Base-by-base conservation (phyloP, 805 yeast genomes). In the Candida lessepsii region DNA sequence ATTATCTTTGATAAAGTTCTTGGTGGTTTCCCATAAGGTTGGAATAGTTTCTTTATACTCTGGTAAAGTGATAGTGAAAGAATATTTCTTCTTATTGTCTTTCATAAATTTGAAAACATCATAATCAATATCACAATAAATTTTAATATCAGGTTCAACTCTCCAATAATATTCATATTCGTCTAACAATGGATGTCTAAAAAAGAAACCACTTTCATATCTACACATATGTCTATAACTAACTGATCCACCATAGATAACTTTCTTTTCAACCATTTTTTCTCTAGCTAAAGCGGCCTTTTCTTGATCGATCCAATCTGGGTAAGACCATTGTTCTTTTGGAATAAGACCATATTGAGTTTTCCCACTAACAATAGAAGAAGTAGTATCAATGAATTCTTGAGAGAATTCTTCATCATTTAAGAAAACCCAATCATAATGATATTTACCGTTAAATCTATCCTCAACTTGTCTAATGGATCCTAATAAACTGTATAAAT, bases 161-260 rank as follows among this genome's bases (percentile, higher is more conserved):
- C 96, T 80, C 96, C 96, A 89, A 71, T 89, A 89, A 74, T 83
- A 89, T 46, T 85, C 88, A 61, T 80, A 88, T n/a, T 86, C 82
- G 40, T 70, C 70, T 73, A 89, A 60, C 43, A 84, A 57, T 30
- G 82, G 82, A 58, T 86, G 93, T 63, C 82, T 77, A 72, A 76
- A 88, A 65, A 89, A 89, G 65, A 88, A 85, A 1, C 96, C 96
- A 11, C 93, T 83, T 63, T 87, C 95, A 57, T 74, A 89, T 57
- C 96, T 76, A 61, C 96, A 88, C 96, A 88, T 88, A 62, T 88
- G 95, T 67, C 96, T 79, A 65, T 87, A 88, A 13, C 89, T 73
- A 46, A 76, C 81, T 10, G 83, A 71, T 42, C 72, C 83, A 40
- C 95, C 96, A 59, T 86, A 88, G 41, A 85, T 82, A 49, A 84